Conservation (phyloP, 768 basidiomycete genomes). For the Pleurotus sapidus region DNA sequence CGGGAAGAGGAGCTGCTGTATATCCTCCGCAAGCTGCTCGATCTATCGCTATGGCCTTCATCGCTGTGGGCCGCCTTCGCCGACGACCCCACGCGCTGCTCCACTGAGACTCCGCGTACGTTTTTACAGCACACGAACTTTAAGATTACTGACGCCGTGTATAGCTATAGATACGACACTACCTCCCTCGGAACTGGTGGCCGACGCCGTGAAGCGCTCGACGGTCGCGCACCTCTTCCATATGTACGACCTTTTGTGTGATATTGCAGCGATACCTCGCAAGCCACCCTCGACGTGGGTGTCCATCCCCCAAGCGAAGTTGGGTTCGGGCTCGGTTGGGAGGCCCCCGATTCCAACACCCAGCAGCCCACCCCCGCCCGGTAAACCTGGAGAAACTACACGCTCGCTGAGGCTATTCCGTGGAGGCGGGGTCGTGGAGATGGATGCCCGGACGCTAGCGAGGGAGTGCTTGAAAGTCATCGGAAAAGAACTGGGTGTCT, state of each 20-base stretch:
- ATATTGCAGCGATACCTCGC: constrained; percentile 72
- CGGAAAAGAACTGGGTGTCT: constrained; percentile 71
- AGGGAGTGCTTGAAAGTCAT: constrained; percentile 65
- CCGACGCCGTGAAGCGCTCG: constrained; percentile 74
- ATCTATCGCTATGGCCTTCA: constrained; percentile 71
- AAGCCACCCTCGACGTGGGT: constrained; percentile 71
- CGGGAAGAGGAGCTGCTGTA: constrained; percentile 91
- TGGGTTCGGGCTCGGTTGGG: constrained; percentile 3
- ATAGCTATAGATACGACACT: constrained; percentile 41
- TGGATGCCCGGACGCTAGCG: constrained; percentile 67
- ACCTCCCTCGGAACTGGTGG: constrained; percentile 53
- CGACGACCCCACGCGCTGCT: constrained; percentile 55
- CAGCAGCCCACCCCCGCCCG: constrained; percentile 13
- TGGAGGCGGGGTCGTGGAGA: constrained; percentile 30
- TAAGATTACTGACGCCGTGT: constrained; percentile 4
- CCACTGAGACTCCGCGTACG: constrained; percentile 57
- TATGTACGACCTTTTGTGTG: constrained; percentile 76
- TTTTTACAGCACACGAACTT: too few relatives aligned
- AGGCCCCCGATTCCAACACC: constrained; percentile 11
- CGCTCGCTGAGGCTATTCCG: background rate
- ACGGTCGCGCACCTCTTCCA: constrained; percentile 84
- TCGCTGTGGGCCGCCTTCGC: constrained; percentile 76
- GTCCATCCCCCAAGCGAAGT: constrained; percentile 13
- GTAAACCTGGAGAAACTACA: constrained; percentile 15
- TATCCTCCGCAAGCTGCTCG: constrained; percentile 72